Conservation (phyloP, 441 rosid genomes). For the Sinapis alba region DNA sequence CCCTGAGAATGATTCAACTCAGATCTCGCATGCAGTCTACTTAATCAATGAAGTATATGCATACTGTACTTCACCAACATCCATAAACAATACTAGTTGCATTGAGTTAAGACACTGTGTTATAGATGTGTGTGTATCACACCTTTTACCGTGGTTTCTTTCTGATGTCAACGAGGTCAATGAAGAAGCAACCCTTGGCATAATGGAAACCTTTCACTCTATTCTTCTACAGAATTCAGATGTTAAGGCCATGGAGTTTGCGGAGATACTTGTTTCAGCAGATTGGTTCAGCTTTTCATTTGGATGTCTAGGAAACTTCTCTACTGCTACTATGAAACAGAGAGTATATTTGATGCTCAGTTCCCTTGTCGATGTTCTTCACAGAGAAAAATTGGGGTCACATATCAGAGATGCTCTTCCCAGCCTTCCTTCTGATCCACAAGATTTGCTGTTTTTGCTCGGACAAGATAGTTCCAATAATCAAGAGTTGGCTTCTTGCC, state of each 20-base stretch:
- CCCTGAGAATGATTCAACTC: constrained; percentile 59
- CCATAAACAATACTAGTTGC: constrained; percentile 41
- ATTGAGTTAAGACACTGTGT: constrained; percentile 53
- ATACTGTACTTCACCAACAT: constrained; percentile 46
- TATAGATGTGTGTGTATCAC: constrained; percentile 57
- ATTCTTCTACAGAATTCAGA: constrained; percentile 64
- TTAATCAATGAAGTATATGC: constrained; percentile 79
- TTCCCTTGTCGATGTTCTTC: constrained; percentile 78
- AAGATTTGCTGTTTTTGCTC: constrained; percentile 84
- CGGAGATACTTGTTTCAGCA: constrained; percentile 58
- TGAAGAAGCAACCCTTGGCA: constrained; percentile 73
- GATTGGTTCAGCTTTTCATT: constrained; percentile 94
- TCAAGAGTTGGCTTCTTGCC: constrained; percentile 65
- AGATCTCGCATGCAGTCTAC: constrained; percentile 69
- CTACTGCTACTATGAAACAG: constrained; percentile 66
- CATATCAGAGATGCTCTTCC: constrained; percentile 63
- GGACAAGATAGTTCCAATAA: constrained; percentile 70
- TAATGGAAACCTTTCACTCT: constrained; percentile 72
- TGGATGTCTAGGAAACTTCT: constrained; percentile 79
- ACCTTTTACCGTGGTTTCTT: constrained; percentile 80
- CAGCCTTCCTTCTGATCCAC: constrained; percentile 87
- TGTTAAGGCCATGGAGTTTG: constrained; percentile 52
- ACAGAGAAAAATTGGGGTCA: constrained; percentile 62
- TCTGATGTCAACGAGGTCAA: constrained; percentile 53
- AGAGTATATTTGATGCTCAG: constrained; percentile 77